Evolutionary conservation across 805 yeast genomes (phyloP).

Genomic region (Candida nonsorbophila): DNA sequence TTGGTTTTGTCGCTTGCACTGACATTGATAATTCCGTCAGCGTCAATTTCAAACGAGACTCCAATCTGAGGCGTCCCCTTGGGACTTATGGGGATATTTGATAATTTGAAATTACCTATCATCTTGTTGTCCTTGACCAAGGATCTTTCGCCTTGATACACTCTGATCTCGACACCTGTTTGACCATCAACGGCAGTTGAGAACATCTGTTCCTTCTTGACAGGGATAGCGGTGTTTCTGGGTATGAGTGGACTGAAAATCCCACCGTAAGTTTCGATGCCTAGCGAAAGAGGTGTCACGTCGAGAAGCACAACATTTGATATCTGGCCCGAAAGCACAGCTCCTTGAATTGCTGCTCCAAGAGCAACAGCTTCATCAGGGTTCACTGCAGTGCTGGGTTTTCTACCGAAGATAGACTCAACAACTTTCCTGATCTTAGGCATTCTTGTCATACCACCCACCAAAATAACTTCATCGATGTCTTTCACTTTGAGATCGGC

Average conservation of each 20-base stretch:
- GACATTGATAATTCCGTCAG: conserved; percentile 66
- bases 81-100: conserved; percentile 70
- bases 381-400: conserved; percentile 68
- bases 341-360: conserved; percentile 90
- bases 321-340: conserved; percentile 77
- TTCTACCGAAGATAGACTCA: conserved; percentile 50
- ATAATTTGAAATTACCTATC: conserved; percentile 68
- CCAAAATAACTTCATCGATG: conserved; percentile 69
- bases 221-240: conserved; percentile 73
- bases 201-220: conserved; percentile 66
- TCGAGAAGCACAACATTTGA: conserved; percentile 73
- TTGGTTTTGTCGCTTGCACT: conserved; percentile 51
- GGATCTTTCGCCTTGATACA: conserved; percentile 78
- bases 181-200: conserved; percentile 84
- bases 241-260: conserved; percentile 75
- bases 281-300: conserved; percentile 78
- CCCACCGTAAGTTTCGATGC: conserved; percentile 84
- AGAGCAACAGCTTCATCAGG: conserved; percentile 94
- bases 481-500: conserved; percentile 63
- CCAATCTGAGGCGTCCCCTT: conserved; percentile 78
- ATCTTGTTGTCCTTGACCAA: conserved; percentile 72
- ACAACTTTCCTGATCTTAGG: conserved; percentile 69
- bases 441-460: conserved; percentile 92
- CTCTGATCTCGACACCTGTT: conserved; percentile 76
- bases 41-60: conserved; percentile 75